Percentiles rank a stretch among this genome's conserved stretches.
These are phyloP conservation scores for Jacaranda mimosifolia DNA, from an alignment of 257 asterid species.

Conservation along the genomic window DNA sequence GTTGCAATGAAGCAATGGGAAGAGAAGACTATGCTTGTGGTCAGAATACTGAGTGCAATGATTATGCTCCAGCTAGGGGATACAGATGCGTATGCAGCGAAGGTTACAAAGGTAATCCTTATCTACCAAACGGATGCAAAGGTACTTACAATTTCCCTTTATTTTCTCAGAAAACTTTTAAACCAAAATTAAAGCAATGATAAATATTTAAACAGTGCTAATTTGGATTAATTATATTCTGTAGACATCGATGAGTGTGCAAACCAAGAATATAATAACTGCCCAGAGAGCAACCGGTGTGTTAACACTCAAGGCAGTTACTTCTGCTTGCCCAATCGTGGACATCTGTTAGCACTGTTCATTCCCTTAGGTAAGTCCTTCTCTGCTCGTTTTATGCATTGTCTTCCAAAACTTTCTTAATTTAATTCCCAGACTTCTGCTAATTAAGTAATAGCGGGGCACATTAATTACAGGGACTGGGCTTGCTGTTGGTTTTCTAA, in stretches of 20 bases:
- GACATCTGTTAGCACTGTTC: background rate
- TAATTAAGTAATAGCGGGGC: background rate
- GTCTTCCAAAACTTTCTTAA: no score
- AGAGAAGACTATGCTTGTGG: conserved; percentile 11
- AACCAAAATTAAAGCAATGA: background rate
- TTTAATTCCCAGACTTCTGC: background rate
- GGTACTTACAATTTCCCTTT: conserved; percentile 32
- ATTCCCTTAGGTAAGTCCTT: conserved; percentile 39
- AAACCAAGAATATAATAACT: conserved; percentile 16
- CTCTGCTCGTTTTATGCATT: no score
- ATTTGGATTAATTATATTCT: background rate
- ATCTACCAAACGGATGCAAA: conserved; percentile 47
- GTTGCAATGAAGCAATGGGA: conserved; percentile 30
- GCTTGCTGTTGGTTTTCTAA: conserved; percentile 24
- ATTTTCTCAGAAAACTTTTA: background rate
- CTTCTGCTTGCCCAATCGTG: conserved; percentile 37
- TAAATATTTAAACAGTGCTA: background rate
- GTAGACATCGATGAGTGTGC: conserved; percentile 44
- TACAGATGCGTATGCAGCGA: conserved; percentile 39
- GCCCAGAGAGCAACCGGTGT: conserved; percentile 32
- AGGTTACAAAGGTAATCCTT: conserved; percentile 53
- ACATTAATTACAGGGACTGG: conserved; percentile 27
- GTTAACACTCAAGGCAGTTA: conserved; percentile 43
- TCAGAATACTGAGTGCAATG: conserved; percentile 28
- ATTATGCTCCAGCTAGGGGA: conserved; percentile 28